Base-by-base conservation (phyloP, 1,284 basidiomycete species). In the Tylopilus sp. region DNA sequence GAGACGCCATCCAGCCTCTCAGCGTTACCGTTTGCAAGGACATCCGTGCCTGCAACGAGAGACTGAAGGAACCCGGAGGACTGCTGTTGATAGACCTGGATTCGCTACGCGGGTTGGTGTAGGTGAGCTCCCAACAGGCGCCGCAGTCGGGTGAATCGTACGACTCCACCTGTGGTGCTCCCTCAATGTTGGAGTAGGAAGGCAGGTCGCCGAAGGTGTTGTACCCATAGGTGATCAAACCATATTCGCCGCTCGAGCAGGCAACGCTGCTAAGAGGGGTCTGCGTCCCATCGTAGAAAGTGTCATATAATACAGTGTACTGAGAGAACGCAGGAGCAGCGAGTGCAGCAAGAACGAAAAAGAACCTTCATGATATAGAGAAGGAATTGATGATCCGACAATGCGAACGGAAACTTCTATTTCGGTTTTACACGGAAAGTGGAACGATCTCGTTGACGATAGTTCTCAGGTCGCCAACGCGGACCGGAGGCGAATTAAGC, bases 131-230 rank as follows among this genome's bases (percentile, higher is more conserved):
- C 62, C 61, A 68, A 37, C 66, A 67, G 4, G 48, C 50, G 0
- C 59, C 58, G 26, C 65, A 67, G 35, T 53, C 44, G 9, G 2
- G 44, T 1, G 59, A 64, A 41, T 61, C 42, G 54, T 48, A 56
- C 3, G 37, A 42, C n/a, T 19, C 1, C 49, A 82, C 58, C 15
- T 63, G 69, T 13, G 59, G 55, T 4, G 71, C 68, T 3, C 71
- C 77, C 21, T 76, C 79, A 58, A 82, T 74, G 61, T 67, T 59
- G 7, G 79, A 78, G 65, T 75, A 81, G 46, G 55, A 64, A 26
- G 77, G 76, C 28, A 82, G 62, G 28, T 67, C 63, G n/a, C 61
- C 63, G 53, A 79, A 75, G 29, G 70, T 77, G 12, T 60, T 63
- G 56, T 64, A 79, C 15, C 71, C 70, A 16, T 61, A 60, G 23